Percentiles rank a stretch among this genome's conserved stretches.
phyloP scores from a whole-genome alignment of 2,329 filamentous ascomycete species.

The Aspergillus calidoustus region DNA sequence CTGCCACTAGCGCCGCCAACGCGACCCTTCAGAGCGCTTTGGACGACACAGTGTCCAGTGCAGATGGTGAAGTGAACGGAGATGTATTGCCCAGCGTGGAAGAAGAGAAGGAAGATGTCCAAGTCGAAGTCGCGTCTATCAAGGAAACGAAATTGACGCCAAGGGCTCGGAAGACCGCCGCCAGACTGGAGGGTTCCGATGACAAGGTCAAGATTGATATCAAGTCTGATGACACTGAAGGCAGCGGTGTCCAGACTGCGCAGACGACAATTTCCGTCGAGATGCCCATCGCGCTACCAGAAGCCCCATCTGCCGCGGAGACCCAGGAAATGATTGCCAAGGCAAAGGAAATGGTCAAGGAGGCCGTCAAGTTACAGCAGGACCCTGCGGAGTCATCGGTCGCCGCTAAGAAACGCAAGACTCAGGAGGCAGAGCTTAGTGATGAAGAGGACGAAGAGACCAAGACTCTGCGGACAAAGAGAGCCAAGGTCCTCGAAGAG shows the following conservation, averaged over 20 bases:
- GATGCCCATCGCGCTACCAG: slow-evolving; percentile 68
- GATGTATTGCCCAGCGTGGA: slow-evolving; percentile 35
- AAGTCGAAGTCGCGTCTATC: slow-evolving; percentile 30
- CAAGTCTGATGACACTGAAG: slow-evolving; percentile 58
- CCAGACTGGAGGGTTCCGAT: slow-evolving; percentile 22
- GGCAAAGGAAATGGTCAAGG: slow-evolving; percentile 86
- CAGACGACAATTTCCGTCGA: slow-evolving; percentile 77
- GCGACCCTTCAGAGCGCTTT: slow-evolving; percentile 54
- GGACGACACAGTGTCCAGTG: slow-evolving; percentile 47
- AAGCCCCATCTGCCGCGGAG: slow-evolving; percentile 76
- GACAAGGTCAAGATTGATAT: slow-evolving; percentile 69
- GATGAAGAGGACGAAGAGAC: slow-evolving; percentile 52
- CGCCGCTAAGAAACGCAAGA: slow-evolving; percentile 70
- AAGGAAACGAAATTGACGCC: slow-evolving; percentile 26
- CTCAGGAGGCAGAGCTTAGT: slow-evolving; percentile 67
- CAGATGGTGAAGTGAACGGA: slow-evolving; percentile 31
- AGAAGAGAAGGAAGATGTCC: slow-evolving; percentile 27
- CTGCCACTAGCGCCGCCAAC: slow-evolving; percentile 54
- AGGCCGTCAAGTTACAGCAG: slow-evolving; percentile 59
- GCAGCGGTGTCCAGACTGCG: slow-evolving; percentile 63
- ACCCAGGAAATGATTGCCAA: slow-evolving; percentile 82
- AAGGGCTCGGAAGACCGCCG: slow-evolving; percentile 29
- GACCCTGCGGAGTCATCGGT: slow-evolving; percentile 40
- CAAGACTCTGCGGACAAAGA: slow-evolving; percentile 66
- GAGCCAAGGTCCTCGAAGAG: slow-evolving; percentile 69